Evolutionary conservation across 2,329 filamentous ascomycete genomes (phyloP), one percentile per base, ranked within the genome.

Genomic region (Botrytis deweyae): DNA sequence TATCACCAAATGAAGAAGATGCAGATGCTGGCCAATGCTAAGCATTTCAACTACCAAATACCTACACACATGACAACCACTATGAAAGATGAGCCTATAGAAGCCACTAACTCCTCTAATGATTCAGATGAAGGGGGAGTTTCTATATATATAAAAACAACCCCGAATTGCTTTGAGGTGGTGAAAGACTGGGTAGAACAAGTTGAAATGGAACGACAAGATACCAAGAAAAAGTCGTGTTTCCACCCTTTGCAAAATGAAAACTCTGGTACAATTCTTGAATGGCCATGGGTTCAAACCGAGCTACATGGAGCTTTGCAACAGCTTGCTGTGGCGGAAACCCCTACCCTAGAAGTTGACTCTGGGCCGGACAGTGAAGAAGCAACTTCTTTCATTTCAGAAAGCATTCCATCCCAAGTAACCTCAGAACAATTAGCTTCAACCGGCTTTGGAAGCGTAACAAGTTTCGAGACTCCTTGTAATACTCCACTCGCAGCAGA

Each of bases 231-330:
- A 9, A 58, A 1, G 0, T 9, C 14, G 1, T 22, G 40, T 33
- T 38, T n/a, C 42, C 16, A 29, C 5, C 0, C 16, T 38, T 29
- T 68, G 18, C 38, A 68, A 0, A n/a, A 22, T n/a, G 18, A 55
- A 3, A 68, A 25, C 40, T 42, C 36, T 22, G 65, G 65, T 52
- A 42, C 65, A 16, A 58, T 42, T 10, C 10, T 68, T 58, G 65
- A 68, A 38, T 68, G 49, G 65, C 65, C 65, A 9, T 68, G 65
- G 65, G 65, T 58, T 42, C 36, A 42, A 58, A 68, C 36, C 2
- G 49, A 68, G 49, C 18, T 68, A 40, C 6, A 14, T 55, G 25
- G 3, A 42, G 44, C 46, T n/a, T 38, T 16, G 20, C 14, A 18
- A n/a, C 14, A 22, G 5, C 8, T 8, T 44, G 16, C 20, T 1